Base-by-base conservation (phyloP, 1,284 basidiomycete species). In the Somion occarium region DNA sequence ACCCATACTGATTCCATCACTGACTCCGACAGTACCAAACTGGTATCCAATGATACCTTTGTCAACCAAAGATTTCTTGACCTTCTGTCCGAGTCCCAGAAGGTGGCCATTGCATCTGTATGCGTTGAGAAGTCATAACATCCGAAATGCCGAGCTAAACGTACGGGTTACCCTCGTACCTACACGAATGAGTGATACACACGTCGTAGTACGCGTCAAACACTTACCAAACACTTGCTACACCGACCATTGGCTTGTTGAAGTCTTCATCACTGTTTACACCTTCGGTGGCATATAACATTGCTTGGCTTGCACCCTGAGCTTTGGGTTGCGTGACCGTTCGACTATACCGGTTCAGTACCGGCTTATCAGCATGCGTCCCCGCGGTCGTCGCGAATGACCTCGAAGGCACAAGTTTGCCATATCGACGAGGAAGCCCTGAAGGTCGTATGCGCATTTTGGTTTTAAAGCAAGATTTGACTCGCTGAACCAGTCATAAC, bases 1-100 rank as follows among this genome's bases (percentile, higher is more conserved):
- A 56, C 95, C 96, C 88, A 97, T 98, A 67, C 92, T 96, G 69
- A 99, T 98, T 38, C 93, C 96, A 69, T 98, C 96, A 63, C 92
- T 96, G 59, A 98, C 94, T 57, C 93, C 96, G 55, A 97, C 92
- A 7, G 93, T 94, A 51, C 96, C 96, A 68, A 98, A 98, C 70
- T 98, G 95, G 74, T 98, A 96, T 15, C 91, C 96, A 60, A 94
- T 92, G 63, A 98, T 69, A 46, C 81, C 88, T 24, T 88, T 78
- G 38, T 83, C 77, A 42, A 64, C 64, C 45, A 98, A 73, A 7
- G 94, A 96, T 46, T 82, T 74, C 69, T 96, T 97, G 67, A 96
- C 80, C 53, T 88, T 75, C 64, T 88, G 84, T 9, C 95, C 95
- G 23, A 98, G 81, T n/a, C 79, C 88, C 5, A 98, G 79, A 22